Evolutionary conservation across 2,329 filamentous ascomycete species (phyloP).

Genomic region (Fusarium dlaminii): DNA sequence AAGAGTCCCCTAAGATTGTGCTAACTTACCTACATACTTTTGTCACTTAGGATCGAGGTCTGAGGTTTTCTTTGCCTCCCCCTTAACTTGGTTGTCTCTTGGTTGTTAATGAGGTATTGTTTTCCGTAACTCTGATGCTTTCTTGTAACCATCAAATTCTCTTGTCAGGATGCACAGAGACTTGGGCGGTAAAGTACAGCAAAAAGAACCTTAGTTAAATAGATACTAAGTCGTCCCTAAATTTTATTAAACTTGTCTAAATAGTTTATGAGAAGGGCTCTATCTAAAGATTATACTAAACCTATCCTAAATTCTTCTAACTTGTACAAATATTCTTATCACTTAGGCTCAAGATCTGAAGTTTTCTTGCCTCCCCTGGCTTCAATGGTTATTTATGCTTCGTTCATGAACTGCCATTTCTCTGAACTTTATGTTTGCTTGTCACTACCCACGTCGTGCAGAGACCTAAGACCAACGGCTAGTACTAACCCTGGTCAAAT

Average conservation of each 20-base stretch:
- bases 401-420: background rate
- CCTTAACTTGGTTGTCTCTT: background rate
- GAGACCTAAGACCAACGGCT: rapidly evolving
- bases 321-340: rapidly evolving
- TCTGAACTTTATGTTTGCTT: background rate
- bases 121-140: background rate
- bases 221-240: background rate
- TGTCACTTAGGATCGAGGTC: background rate
- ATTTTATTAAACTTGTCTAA: background rate
- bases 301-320: background rate
- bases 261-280: rapidly evolving
- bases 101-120: background rate
- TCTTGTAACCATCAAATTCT: background rate
- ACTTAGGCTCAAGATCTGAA: background rate
- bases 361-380: background rate
- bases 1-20: background rate
- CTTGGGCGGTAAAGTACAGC: background rate
- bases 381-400: background rate
- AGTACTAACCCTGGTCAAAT: background rate
- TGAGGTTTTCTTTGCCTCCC: background rate
- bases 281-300: background rate
- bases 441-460: background rate
- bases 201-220: background rate
- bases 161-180: background rate
- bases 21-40: background rate